These are phyloP conservation scores for Apiospora sp. DNA, from an alignment of 2,329 filamentous ascomycete species.

Conservation along the genomic window DNA sequence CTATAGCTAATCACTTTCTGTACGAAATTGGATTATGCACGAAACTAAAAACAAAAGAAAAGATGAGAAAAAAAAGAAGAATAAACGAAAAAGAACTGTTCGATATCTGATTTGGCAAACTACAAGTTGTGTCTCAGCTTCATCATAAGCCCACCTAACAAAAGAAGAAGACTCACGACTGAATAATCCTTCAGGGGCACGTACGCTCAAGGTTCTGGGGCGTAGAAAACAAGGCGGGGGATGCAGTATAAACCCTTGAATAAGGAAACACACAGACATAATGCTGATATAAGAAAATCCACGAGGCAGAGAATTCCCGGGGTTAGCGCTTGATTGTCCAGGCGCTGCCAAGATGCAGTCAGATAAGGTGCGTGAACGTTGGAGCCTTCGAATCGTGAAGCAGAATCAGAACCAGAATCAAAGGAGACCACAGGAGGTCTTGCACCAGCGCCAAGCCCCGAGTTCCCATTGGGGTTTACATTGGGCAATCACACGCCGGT, in stretches of 20 bases:
- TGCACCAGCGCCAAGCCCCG: slow-evolving; percentile 1
- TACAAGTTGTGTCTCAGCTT: background rate
- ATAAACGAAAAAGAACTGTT: background rate
- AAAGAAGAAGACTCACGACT: background rate
- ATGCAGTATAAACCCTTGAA: background rate
- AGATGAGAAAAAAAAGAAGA: background rate
- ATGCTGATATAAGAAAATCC: background rate
- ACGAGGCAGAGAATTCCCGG: background rate
- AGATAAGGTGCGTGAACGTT: background rate
- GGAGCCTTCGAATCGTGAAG: background rate
- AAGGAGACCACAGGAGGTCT: no score
- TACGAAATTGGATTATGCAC: background rate
- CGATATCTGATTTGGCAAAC: no score
- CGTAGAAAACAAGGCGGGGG: background rate
- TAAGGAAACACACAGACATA: background rate
- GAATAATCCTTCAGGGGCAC: background rate
- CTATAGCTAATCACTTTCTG: background rate
- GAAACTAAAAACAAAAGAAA: background rate
- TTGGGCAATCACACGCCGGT: background rate
- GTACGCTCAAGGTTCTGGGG: background rate
- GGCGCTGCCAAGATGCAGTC: background rate
- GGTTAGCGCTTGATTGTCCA: background rate
- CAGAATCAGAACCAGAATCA: background rate
- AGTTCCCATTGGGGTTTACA: background rate
- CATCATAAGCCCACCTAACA: background rate